Percentiles rank a stretch among this genome's conserved stretches.
Evolutionary conservation across 441 rosid genomes (phyloP).

Genomic region (Bruguiera hainesii): DNA sequence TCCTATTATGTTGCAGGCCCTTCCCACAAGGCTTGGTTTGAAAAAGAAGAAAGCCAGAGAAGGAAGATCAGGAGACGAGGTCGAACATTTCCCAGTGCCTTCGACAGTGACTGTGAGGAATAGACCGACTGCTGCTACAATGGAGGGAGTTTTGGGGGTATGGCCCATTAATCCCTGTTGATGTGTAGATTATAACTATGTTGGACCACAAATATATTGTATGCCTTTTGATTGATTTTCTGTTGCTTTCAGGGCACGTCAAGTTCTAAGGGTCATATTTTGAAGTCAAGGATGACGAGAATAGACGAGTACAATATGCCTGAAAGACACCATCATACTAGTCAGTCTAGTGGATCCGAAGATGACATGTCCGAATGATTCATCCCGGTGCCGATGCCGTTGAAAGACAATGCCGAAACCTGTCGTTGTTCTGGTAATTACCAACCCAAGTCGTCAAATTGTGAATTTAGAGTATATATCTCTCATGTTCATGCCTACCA

Average conservation of each 20-base stretch:
- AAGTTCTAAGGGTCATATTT: slow-evolving; percentile 39
- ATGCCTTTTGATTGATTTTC: slow-evolving; percentile 5
- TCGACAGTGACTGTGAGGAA: slow-evolving; percentile 70
- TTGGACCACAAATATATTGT: neutral
- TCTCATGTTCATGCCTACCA: neutral
- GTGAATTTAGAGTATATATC: neutral
- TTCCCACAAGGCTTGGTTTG: slow-evolving; percentile 71
- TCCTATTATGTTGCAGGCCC: slow-evolving; percentile 55
- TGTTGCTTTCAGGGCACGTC: slow-evolving; percentile 44
- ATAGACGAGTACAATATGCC: slow-evolving; percentile 52
- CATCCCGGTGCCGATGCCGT: neutral
- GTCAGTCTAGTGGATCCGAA: slow-evolving; percentile 60
- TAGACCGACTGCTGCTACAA: slow-evolving; percentile 50
- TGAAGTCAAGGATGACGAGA: slow-evolving; percentile 49
- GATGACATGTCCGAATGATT: slow-evolving; percentile 67
- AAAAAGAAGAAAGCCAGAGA: slow-evolving; percentile 83
- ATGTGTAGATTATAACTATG: neutral
- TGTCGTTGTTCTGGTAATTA: neutral
- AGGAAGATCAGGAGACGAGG: slow-evolving; percentile 77
- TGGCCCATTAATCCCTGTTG: slow-evolving; percentile 1
- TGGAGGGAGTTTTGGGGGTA: slow-evolving; percentile 74
- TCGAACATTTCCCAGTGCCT: slow-evolving; percentile 82
- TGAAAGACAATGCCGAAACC: neutral
- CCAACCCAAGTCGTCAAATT: neutral
- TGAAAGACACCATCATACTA: slow-evolving; percentile 41